Percentiles rank a stretch among this genome's conserved stretches.
These are phyloP conservation scores for Malassezia dermatis DNA, from an alignment of 1,284 basidiomycete species.

Conservation along the genomic window DNA sequence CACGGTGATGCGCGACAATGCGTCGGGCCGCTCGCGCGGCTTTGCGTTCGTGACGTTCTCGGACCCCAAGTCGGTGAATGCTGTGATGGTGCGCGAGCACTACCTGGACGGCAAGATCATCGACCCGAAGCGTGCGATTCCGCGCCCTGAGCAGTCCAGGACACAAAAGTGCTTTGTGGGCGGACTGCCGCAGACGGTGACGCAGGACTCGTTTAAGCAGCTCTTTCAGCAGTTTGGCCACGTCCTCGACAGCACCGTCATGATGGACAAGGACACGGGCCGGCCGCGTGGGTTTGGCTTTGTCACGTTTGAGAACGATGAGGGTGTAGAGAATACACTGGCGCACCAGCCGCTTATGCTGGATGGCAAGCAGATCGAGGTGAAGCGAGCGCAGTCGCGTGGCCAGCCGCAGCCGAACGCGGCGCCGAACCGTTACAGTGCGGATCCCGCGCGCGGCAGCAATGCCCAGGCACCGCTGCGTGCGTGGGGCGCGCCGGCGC, in stretches of 20 bases:
- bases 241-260: conserved; percentile 92
- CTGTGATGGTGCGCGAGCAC: conserved; percentile 75
- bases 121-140: conserved; percentile 96
- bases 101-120: conserved; percentile 90
- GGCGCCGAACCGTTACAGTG: conserved; percentile 12
- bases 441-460: conserved; percentile 16
- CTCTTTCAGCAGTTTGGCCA: conserved; percentile 81
- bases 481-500: conserved; percentile 20
- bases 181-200: conserved; percentile 78
- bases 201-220: conserved; percentile 79
- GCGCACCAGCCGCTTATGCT: conserved; percentile 41
- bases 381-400: conserved; percentile 55
- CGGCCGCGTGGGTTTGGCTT: conserved; percentile 96
- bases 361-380: conserved; percentile 66
- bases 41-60: conserved; percentile 90
- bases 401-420: conserved; percentile 23
- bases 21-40: conserved; percentile 72
- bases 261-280: conserved; percentile 93
- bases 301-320: conserved; percentile 78
- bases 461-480: conserved; percentile 11
- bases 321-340: conserved; percentile 61
- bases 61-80: conserved; percentile 72
- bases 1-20: conserved; percentile 87
- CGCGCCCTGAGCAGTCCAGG: conserved; percentile 52
- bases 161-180: conserved; percentile 70